A percentile compares a stretch with the other conserved stretches of the same genome.
Evolutionary conservation across 1,284 basidiomycete genomes (phyloP).

Genomic region (Ustilago vetiveriae): DNA sequence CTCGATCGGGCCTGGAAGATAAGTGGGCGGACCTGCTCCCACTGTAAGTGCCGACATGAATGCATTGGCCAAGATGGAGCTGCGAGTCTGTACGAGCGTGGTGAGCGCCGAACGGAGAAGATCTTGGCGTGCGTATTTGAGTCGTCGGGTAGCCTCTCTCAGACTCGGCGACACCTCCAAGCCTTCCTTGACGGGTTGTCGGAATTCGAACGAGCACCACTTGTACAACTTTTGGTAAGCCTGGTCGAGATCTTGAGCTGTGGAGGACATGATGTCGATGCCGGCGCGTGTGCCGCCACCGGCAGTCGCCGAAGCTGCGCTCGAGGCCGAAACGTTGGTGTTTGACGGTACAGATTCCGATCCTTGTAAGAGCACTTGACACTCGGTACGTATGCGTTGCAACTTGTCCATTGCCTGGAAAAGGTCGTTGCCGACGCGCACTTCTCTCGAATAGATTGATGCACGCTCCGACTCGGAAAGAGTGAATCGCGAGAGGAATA

Average conservation of each 20-base stretch:
- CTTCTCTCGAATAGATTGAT: constrained; percentile 79
- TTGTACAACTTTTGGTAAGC: constrained; percentile 88
- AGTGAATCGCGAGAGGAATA: constrained; percentile 87
- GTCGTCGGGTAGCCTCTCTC: constrained; percentile 78
- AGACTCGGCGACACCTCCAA: constrained; percentile 80
- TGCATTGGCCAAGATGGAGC: constrained; percentile 78
- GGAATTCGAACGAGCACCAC: constrained; percentile 86
- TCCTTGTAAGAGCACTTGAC: constrained; percentile 84
- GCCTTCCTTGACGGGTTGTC: constrained; percentile 70
- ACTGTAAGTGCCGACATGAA: constrained; percentile 89
- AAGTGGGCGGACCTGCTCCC: constrained; percentile 78
- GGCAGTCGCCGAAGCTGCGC: constrained; percentile 78
- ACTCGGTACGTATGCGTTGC: constrained; percentile 82
- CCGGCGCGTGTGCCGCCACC: constrained; percentile 43
- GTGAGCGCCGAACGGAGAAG: constrained; percentile 71
- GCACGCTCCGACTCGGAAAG: constrained; percentile 78
- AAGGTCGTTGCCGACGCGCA: constrained; percentile 77
- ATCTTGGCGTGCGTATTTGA: constrained; percentile 75
- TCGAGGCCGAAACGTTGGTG: constrained; percentile 75
- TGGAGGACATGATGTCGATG: constrained; percentile 78
- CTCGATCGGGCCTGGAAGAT: constrained; percentile 91
- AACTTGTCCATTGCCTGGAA: constrained; percentile 89
- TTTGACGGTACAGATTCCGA: constrained; percentile 73
- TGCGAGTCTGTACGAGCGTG: constrained; percentile 81
- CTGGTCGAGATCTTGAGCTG: constrained; percentile 79